Conservation (phyloP, 2,329 filamentous ascomycete species). For the Claviceps sp. region DNA sequence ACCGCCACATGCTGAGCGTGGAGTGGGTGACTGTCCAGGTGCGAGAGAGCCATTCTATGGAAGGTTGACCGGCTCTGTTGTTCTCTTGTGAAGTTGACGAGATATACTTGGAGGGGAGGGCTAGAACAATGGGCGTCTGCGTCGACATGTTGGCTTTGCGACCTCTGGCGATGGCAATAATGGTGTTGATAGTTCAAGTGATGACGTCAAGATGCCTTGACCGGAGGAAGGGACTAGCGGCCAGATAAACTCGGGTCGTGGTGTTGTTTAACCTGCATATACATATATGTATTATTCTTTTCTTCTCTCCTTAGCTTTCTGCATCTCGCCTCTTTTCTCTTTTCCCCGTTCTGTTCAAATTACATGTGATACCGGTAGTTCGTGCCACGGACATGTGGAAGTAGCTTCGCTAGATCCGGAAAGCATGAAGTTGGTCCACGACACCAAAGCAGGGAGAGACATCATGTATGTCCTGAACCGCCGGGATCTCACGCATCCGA, state of each 20-base stretch:
- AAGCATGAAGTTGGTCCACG: neutral
- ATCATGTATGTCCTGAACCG: neutral
- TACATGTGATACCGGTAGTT: too few species aligned
- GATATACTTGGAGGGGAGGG: constrained; percentile 35
- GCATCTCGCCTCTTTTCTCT: too few species aligned
- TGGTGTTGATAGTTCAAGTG: neutral
- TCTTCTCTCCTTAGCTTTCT: too few species aligned
- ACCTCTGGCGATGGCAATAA: neutral
- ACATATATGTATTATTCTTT: too few species aligned
- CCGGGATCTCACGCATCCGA: constrained; percentile 4
- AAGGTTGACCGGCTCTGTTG: constrained; percentile 18
- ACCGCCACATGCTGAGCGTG: constrained; percentile 68
- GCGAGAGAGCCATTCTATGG: constrained; percentile 45
- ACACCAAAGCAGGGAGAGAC: neutral
- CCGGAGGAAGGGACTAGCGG: neutral
- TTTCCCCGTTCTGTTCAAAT: too few species aligned
- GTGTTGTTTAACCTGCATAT: too few species aligned
- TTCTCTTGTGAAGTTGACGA: constrained; percentile 12
- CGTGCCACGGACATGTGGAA: neutral
- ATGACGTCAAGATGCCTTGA: neutral
- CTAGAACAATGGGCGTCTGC: constrained; percentile 13
- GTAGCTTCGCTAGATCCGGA: neutral
- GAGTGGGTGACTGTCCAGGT: constrained; percentile 67
- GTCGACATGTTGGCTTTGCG: constrained; percentile 7
- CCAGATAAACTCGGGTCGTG: neutral